Conservation (phyloP, 495 filamentous ascomycete species). For the Hyaloscypha hepaticicola region DNA sequence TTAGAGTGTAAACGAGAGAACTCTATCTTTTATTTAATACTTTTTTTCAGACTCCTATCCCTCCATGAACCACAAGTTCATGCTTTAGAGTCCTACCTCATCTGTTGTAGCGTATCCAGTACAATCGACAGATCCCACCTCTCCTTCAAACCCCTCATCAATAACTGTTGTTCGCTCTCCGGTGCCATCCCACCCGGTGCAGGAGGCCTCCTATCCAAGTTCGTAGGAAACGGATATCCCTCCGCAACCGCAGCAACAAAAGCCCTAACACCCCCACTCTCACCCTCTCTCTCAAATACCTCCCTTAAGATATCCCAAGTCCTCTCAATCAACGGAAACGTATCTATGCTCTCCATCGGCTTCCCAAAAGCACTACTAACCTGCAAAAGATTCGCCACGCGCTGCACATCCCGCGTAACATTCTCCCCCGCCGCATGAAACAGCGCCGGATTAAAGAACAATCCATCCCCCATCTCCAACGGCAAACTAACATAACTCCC, state of each 20-base stretch:
- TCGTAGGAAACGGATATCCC: slow-evolving; percentile 59
- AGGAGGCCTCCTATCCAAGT: slow-evolving; percentile 51
- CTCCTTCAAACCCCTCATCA: slow-evolving; percentile 42
- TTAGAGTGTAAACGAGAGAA: no score
- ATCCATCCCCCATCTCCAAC: slow-evolving; percentile 47
- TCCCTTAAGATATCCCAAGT: slow-evolving; percentile 41
- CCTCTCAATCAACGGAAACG: slow-evolving; percentile 40
- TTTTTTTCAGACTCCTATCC: slow-evolving; percentile 1
- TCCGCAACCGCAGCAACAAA: slow-evolving; percentile 47
- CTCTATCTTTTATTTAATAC: no score
- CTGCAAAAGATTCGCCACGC: slow-evolving; percentile 54
- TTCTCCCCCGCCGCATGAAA: slow-evolving; percentile 59
- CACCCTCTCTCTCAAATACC: slow-evolving; percentile 37
- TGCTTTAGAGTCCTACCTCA: slow-evolving; percentile 39
- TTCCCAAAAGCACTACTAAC: slow-evolving; percentile 57
- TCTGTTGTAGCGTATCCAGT: slow-evolving; percentile 38
- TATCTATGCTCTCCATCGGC: slow-evolving; percentile 55
- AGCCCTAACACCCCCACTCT: slow-evolving; percentile 36
- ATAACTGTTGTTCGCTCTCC: slow-evolving; percentile 51
- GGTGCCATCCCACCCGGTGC: slow-evolving; percentile 53
- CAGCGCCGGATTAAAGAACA: slow-evolving; percentile 58
- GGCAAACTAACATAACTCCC: slow-evolving; percentile 46
- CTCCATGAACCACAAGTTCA: slow-evolving; percentile 18
- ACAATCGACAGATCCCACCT: slow-evolving; percentile 39
- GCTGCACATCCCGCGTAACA: slow-evolving; percentile 41